Conservation (phyloP, 2,329 filamentous ascomycete species). For the Leptodontidium sp. region DNA sequence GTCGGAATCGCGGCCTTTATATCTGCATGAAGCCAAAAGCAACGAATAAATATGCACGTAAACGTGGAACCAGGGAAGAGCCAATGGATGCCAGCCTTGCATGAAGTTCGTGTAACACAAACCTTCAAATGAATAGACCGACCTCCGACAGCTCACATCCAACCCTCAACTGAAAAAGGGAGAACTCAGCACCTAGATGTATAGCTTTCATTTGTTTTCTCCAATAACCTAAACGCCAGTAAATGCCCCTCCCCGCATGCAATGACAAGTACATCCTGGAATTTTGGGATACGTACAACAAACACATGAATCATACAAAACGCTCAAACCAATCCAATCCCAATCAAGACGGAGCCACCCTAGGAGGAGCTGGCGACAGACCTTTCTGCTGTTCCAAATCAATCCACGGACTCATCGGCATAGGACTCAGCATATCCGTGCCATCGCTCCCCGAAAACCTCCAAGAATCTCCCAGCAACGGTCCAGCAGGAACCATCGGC, state of each 20-base stretch:
- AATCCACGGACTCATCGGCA: neutral
- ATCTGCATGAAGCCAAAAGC: slow-evolving; percentile 11
- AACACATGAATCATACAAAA: neutral
- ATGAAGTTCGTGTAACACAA: slow-evolving; percentile 5
- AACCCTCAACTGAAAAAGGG: neutral
- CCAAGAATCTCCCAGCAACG: neutral
- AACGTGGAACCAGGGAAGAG: neutral
- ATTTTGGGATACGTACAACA: neutral
- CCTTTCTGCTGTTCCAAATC: slow-evolving; percentile 7
- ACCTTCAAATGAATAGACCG: neutral
- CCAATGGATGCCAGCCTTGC: slow-evolving; percentile 7
- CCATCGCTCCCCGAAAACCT: slow-evolving; percentile 6
- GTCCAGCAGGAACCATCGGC: slow-evolving; percentile 3
- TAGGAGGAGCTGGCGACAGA: slow-evolving; percentile 10
- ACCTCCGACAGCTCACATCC: neutral
- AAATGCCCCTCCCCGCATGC: neutral
- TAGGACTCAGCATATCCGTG: slow-evolving; percentile 4
- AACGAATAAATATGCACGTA: slow-evolving; percentile 2
- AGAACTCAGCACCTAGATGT: neutral
- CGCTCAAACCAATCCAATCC: neutral
- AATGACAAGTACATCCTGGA: neutral
- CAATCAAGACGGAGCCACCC: neutral
- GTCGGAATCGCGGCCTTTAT: neutral
- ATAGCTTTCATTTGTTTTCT: neutral
- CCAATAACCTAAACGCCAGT: neutral